Evolutionary conservation across 2,329 filamentous ascomycete genomes (phyloP), one percentile per base, ranked within the genome.

Genomic region (Seiridium unicorne): DNA sequence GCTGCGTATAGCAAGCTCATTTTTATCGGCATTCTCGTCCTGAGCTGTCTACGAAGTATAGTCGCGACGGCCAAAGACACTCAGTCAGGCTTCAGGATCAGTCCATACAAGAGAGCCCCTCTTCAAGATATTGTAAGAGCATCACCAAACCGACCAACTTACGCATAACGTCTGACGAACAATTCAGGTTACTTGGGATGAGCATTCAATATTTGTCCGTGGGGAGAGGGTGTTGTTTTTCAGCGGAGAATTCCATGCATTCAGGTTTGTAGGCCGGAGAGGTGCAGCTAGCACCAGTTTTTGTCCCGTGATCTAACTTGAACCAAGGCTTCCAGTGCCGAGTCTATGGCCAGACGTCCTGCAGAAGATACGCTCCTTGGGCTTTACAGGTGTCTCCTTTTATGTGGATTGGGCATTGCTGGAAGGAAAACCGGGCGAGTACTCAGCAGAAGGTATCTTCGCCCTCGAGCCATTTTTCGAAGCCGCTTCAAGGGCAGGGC

Each of bases 311-410:
- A 5, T 6, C 26, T 35, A 7, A 44, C 36, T 35, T 32, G 10
- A 13, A 10, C 26, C n/a, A 18, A 55, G 53, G 34, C 72, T 81
- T 1, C 79, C 80, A 0, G 78, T 81, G 1, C 75, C 77, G 2
- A 73, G 72, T 0, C 69, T 81, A 1, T 81, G 87, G 77, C 78
- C 90, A 5, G 91, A 93, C 65, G 70, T 93, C 2, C 89, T 95
- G 67, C 88, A 94, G 67, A 95, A 95, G 74, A 86, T 93, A 73
- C 92, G 90, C 72, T 87, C 90, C 0, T 74, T 92, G 2, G 91
- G 91, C 0, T 93, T 92, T 75, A 93, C 90, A 67, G 83, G 85
- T 53, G 89, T 93, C 1, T 91, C 89, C 0, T 92, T 93, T 71
- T 93, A 93, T 69, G 81, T 87, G 10, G 83, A 92, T 66, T 94